Conservation (phyloP, 345 rosid species). For the Hypericum androsaemum region DNA sequence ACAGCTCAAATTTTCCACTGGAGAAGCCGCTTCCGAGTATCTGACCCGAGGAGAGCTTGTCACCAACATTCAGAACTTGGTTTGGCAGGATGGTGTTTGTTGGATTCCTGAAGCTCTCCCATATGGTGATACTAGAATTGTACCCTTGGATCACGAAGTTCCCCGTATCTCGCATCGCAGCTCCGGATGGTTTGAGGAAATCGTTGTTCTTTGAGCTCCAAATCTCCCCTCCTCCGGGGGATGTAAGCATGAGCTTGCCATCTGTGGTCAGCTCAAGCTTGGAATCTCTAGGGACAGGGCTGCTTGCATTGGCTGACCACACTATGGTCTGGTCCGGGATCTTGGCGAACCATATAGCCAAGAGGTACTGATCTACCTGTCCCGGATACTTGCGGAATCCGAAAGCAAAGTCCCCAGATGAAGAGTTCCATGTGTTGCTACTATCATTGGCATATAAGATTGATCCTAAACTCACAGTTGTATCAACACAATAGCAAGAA, state of each 20-base stretch:
- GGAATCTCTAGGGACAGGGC: slow-evolving; percentile 18
- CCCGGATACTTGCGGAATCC: slow-evolving; percentile 19
- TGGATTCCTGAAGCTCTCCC: too few relatives aligned
- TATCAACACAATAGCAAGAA: background rate
- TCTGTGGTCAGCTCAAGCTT: slow-evolving; percentile 16
- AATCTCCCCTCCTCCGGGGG: slow-evolving; percentile 15
- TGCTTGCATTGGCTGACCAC: slow-evolving; percentile 21
- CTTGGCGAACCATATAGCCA: slow-evolving; percentile 26
- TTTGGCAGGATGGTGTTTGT: slow-evolving; percentile 32
- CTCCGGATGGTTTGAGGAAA: too few relatives aligned
- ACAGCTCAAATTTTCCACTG: slow-evolving; percentile 29
- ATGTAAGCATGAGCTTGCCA: slow-evolving; percentile 12
- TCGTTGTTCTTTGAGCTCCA: slow-evolving; percentile 12
- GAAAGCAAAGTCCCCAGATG: slow-evolving; percentile 24
- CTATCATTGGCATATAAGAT: slow-evolving; percentile 7
- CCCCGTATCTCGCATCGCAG: too few relatives aligned
- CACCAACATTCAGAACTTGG: slow-evolving; percentile 13
- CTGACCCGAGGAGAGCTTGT: slow-evolving; percentile 16
- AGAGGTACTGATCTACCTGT: slow-evolving; percentile 15
- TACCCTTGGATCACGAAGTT: too few relatives aligned
- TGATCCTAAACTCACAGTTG: background rate
- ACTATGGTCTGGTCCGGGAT: slow-evolving; percentile 22
- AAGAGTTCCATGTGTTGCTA: slow-evolving; percentile 17
- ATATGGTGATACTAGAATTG: too few relatives aligned
- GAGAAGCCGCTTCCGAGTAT: slow-evolving; percentile 23